Conservation (phyloP, 228 moss, liverwort and hornwort species). For the Sphagnum magellanicum region DNA sequence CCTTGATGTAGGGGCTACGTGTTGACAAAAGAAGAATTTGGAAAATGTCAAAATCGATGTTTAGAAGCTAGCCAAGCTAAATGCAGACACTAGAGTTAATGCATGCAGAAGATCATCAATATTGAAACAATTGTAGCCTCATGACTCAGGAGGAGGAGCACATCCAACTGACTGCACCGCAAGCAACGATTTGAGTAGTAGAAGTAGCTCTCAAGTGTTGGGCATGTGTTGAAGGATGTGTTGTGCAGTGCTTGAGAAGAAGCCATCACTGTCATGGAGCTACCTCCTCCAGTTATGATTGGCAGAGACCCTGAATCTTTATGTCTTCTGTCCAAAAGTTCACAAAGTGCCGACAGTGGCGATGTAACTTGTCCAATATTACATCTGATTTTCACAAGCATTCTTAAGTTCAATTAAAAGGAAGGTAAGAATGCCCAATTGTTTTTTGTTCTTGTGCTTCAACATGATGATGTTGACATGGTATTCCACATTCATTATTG, state of each 20-base stretch:
- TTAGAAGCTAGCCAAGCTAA: constrained; percentile 87
- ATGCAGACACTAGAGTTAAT: constrained; percentile 54
- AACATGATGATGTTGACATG: no score
- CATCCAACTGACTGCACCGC: constrained; percentile 37
- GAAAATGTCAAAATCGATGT: constrained; percentile 80
- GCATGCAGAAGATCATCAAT: constrained; percentile 71
- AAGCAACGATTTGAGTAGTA: constrained; percentile 56
- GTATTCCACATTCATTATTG: no score
- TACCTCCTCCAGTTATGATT: constrained; percentile 49
- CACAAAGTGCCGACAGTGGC: no score
- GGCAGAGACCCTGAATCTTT: constrained; percentile 36
- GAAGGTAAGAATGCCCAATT: no score
- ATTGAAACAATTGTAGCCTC: constrained; percentile 49
- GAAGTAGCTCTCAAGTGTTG: constrained; percentile 55
- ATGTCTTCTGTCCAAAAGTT: neutral
- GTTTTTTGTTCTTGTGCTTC: no score
- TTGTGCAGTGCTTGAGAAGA: constrained; percentile 21
- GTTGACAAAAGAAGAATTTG: constrained; percentile 40
- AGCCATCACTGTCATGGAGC: constrained; percentile 31
- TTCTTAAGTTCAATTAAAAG: no score
- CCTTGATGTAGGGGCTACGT: no score
- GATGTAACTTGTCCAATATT: no score
- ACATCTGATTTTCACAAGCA: no score
- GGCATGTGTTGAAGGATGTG: constrained; percentile 25
- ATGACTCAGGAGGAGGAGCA: constrained; percentile 33